Evolutionary conservation across 768 basidiomycete species (phyloP).

Genomic region (Asterophora lycoperdoides): DNA sequence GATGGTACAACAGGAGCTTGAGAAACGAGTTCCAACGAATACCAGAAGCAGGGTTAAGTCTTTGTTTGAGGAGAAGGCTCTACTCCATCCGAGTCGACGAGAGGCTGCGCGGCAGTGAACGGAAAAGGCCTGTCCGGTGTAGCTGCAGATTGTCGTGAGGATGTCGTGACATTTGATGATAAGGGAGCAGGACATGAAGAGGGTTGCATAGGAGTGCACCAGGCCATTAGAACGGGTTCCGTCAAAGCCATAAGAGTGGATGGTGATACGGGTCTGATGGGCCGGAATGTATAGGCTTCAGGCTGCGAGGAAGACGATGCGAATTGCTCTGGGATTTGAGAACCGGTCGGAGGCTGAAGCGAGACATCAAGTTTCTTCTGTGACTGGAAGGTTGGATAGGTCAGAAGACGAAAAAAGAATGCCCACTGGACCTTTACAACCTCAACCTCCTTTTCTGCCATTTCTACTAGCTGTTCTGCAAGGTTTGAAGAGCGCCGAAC

Average conservation of each 20-base stretch:
- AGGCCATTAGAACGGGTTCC: slow-evolving; percentile 40
- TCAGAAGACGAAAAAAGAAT: background rate
- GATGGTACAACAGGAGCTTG: no score
- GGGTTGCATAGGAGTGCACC: slow-evolving; percentile 22
- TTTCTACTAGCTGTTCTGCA: slow-evolving; percentile 13
- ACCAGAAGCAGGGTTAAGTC: no score
- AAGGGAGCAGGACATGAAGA: background rate
- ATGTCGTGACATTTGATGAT: background rate
- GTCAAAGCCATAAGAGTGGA: slow-evolving; percentile 40
- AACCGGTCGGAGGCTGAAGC: background rate
- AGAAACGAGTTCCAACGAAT: no score
- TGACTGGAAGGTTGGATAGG: background rate
- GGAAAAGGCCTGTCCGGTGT: background rate
- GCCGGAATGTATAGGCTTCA: background rate
- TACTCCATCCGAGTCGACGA: background rate
- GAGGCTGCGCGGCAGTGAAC: background rate
- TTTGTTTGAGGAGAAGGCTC: background rate
- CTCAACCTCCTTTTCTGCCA: background rate
- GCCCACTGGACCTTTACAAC: background rate
- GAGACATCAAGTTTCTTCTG: background rate
- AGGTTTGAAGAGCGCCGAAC: slow-evolving; percentile 6
- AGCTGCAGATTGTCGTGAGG: background rate
- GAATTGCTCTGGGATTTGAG: no score
- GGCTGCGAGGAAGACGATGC: background rate
- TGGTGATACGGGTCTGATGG: slow-evolving; percentile 30